Evolutionary conservation across 306 rosid genomes (phyloP), one percentile per base, ranked within the genome.

Genomic region (Coriaria nepalensis): DNA sequence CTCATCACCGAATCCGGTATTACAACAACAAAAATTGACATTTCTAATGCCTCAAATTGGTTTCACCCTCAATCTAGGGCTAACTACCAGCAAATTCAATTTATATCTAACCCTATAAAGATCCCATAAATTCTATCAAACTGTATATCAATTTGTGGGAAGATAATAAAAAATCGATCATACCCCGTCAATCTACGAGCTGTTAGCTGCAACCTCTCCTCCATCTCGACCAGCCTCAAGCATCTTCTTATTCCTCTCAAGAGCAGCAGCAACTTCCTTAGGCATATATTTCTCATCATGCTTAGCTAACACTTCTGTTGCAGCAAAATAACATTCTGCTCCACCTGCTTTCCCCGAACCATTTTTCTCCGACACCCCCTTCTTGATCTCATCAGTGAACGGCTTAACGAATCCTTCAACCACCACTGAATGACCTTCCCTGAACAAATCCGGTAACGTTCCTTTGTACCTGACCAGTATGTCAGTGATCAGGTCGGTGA

Each of bases 211-310:
- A 42, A 57, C 74, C 11, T 46, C 71, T 4, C 33, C 65, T 1
- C 34, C 75, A 5, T 8, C 49, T 3, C 29, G 29, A 5, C 57
- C 66, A 9, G 70, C 74, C 48, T 67, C 76, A 4, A 90, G 47
- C 56, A 40, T 64, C 84, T 81, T 81, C 81, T 82, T 90, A 37
- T 90, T 90, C 80, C 77, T 90, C 85, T 90, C 94, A 10, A 90
- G 77, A 2, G 90, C 92, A 0, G 78, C 80, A 0, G 87, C 95
- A 13, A 90, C 93, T 45, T 90, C 95, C 35, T 66, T 51, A 0
- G 93, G 97, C 97, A 81, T 84, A 53, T 88, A 88, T 80, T 88
- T 84, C 77, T 88, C 97, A 14, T 81, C 97, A 8, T 81, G 97
- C 86, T 88, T 88, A 0, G 97, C 97, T 55, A 83, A 69, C 53